Evolutionary conservation across 495 filamentous ascomycete species (phyloP), one percentile per base, ranked within the genome.

Genomic region (Echria macrotheca): DNA sequence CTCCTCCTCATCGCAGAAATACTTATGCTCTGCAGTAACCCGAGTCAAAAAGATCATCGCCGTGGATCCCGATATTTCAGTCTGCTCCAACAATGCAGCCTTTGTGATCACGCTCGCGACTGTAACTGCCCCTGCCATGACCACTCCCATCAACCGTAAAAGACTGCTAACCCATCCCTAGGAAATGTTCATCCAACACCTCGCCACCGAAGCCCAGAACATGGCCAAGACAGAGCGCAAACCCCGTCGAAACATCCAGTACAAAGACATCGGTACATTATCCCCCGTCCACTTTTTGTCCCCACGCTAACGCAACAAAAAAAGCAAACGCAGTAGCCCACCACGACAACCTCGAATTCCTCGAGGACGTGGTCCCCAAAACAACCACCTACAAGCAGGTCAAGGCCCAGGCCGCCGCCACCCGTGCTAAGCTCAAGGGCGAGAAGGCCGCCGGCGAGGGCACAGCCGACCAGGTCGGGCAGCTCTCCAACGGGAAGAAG

Each of bases 131-230:
- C 23, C 18, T 26, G 5, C 14, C 14, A 25, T 47, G 5, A 1
- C 44, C 4, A 8, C 22, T 9, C 28, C 10, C n/a, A n/a, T n/a
- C n/a, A n/a, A n/a, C n/a, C n/a, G n/a, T n/a, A n/a, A n/a, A n/a
- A n/a, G n/a, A 14, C 29, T 47, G 8, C 39, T 49, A 24, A 39
- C 28, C 51, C 17, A 46, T 35, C 14, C 38, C 8, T 50, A 94
- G 86, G 93, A 97, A 68, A 83, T 96, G 82, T 98, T 98, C 75
- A 86, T 98, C 53, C 88, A 95, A 61, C 84, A 96, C 63, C 77
- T 98, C 26, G 83, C 88, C 21, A 79, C 83, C 50, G 87, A 95
- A 69, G 86, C 81, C 22, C 79, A 95, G 57, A 89, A 89, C 59
- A 86, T 95, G 62, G 86, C 93, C 49, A 90, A 89, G 53, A 77